Conservation (phyloP, 306 rosid species). For the cucumber (Cucumis sativus) region DNA sequence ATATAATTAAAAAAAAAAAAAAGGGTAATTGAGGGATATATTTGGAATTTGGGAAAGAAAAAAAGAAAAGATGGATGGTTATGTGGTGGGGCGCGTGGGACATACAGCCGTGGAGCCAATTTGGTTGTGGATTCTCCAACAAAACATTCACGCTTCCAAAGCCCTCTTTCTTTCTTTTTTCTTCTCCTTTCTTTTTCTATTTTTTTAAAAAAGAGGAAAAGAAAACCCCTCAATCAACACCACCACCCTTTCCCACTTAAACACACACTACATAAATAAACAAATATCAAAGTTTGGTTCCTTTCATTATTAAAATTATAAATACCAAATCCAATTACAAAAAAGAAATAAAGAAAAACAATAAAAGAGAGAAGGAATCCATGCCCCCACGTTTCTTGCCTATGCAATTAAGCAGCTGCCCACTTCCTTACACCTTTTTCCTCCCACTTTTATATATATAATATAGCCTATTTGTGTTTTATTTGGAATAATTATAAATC, state of each 20-base stretch:
- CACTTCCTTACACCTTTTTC: slow-evolving; percentile 37
- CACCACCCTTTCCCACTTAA: not conserved
- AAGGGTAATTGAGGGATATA: too few relatives aligned
- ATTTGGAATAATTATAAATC: too few relatives aligned
- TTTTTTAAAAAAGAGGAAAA: slow-evolving; percentile 18
- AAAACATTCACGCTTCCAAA: slow-evolving; percentile 68
- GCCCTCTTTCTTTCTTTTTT: not conserved
- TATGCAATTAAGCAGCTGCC: slow-evolving; percentile 16
- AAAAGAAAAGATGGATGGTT: not conserved
- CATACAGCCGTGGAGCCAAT: slow-evolving; percentile 50
- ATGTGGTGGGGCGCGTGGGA: slow-evolving; percentile 42
- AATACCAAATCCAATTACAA: slow-evolving; percentile 6
- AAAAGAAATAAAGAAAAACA: slow-evolving; percentile 19
- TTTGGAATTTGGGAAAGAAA: too few relatives aligned
- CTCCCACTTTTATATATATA: slow-evolving; percentile 12
- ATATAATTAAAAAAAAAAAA: too few relatives aligned
- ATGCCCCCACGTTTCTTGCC: slow-evolving; percentile 15
- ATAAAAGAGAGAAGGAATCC: slow-evolving; percentile 32
- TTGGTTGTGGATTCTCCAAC: slow-evolving; percentile 97
- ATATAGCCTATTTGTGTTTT: too few relatives aligned
- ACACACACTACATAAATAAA: not conserved
- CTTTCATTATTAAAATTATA: not conserved
- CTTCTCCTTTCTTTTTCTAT: too few relatives aligned
- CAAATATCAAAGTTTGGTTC: not conserved
- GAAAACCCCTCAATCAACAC: not conserved